phyloP scores from a whole-genome alignment of 495 filamentous ascomycete genomes.

The Aspergillus carlsbadensis region DNA sequence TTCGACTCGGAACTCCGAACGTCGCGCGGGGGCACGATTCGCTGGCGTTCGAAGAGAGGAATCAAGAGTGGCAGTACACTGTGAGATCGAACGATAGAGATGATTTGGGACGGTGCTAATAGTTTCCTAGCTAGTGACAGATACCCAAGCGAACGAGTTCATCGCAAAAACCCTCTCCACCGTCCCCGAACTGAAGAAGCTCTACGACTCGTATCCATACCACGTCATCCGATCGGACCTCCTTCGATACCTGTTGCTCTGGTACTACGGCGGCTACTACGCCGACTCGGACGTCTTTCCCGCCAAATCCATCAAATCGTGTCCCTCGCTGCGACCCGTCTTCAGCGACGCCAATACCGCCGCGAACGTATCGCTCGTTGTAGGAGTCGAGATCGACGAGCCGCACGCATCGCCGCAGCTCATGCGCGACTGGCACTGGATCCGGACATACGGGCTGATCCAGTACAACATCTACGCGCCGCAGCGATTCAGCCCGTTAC shows the following conservation, averaged over 20 bases:
- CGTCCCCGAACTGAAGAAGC: constrained; percentile 28
- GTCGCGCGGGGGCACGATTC: constrained; percentile 29
- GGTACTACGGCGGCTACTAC: constrained; percentile 52
- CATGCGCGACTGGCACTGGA: constrained; percentile 43
- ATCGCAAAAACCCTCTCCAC: constrained; percentile 25
- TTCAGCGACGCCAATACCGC: constrained; percentile 5
- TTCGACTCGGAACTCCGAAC: constrained; percentile 19
- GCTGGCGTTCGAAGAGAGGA: constrained; percentile 26
- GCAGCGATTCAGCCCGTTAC: constrained; percentile 38
- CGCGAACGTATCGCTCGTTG: constrained; percentile 35
- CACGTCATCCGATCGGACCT: constrained; percentile 46
- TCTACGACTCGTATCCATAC: constrained; percentile 37
- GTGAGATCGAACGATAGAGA: constrained; percentile 14
- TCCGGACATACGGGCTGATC: constrained; percentile 37
- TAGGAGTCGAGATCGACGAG: constrained; percentile 44
- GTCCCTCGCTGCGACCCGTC: constrained; percentile 29
- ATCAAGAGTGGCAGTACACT: constrained; percentile 33
- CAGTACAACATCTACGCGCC: constrained; percentile 44
- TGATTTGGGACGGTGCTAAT: neutral
- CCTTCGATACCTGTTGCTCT: constrained; percentile 49
- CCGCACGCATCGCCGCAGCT: constrained; percentile 33
- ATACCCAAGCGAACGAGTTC: constrained; percentile 31
- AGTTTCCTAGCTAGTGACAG: constrained; percentile 25
- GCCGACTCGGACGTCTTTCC: constrained; percentile 47
- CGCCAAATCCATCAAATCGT: constrained; percentile 28